These are phyloP conservation scores for Talaromyces wortmannii DNA, from an alignment of 495 filamentous ascomycete genomes.

Conservation along the genomic window DNA sequence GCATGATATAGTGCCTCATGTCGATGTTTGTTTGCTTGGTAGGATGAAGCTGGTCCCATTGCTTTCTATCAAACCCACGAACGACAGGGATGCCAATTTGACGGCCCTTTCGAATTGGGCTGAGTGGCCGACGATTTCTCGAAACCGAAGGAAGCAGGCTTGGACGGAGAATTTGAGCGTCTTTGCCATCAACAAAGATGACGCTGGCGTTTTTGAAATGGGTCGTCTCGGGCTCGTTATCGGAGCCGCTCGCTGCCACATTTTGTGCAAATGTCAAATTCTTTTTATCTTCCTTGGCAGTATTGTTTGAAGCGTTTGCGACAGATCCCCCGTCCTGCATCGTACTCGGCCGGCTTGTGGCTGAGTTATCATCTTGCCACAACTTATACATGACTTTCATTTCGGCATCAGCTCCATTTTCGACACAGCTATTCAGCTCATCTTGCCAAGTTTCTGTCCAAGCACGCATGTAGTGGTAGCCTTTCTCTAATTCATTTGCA, in stretches of 20 bases:
- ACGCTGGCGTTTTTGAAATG: constrained; percentile 66
- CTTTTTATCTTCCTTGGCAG: constrained; percentile 2
- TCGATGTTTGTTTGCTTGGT: constrained; percentile 41
- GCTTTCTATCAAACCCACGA: constrained; percentile 71
- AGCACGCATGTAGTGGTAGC: constrained; percentile 77
- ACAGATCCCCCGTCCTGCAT: constrained; percentile 11
- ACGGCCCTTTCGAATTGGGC: constrained; percentile 75
- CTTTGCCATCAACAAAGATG: constrained; percentile 68
- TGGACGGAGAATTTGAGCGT: constrained; percentile 75
- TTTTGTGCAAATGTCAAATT: constrained; percentile 21
- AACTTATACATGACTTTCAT: constrained; percentile 78
- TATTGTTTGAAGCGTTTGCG: constrained; percentile 4
- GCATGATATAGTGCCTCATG: constrained; percentile 42
- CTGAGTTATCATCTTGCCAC: constrained; percentile 55
- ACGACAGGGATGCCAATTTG: constrained; percentile 81
- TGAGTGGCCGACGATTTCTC: constrained; percentile 68
- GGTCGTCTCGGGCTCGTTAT: constrained; percentile 22
- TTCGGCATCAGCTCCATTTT: constrained; percentile 85
- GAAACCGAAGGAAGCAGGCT: constrained; percentile 74
- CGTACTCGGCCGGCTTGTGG: constrained; percentile 19
- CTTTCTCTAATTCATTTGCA: constrained; percentile 85
- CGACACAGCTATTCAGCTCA: constrained; percentile 83
- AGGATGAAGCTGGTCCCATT: constrained; percentile 72
- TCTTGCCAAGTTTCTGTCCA: constrained; percentile 94
- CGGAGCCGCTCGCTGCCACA: constrained; percentile 33